Base-by-base conservation (phyloP, 129 eudicot genomes). In the Helianthus tuberosus region DNA sequence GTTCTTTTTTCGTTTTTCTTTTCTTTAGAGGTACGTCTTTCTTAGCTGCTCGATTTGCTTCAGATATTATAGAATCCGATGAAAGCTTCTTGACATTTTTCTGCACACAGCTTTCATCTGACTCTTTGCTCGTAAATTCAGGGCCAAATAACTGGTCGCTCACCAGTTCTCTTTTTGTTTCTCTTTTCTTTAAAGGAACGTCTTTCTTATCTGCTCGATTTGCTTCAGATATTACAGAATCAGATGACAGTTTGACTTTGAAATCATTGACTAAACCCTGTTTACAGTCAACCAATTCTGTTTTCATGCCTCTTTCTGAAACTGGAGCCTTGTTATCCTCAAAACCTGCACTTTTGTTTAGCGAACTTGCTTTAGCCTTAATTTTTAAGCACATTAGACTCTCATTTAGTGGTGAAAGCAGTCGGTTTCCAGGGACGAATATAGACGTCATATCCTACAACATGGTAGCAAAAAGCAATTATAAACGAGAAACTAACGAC, bases 401-500 rank as follows among this genome's bases (percentile, higher is more conserved):
- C 64, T 82, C 94, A 38, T 67, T 79, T 32, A 94, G 99, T 75
- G 99, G 99, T 36, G 99, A 94, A 25, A 91, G 77, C 82, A 88
- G 84, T 54, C 74, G 60, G 23, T 75, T 77, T 54, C 86, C 89
- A 27, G 85, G 71, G 39, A 88, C 79, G 65, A 88, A 82, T 47
- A 61, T 57, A 49, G 94, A 75, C 11, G 90, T 86, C 97, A 91
- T 81, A n/a, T 69, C 79, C 97, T 91, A 88, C 68, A 43, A 44
- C 72, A 63, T 41, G 58, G 39, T 14, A 55, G 9, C 68, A 20
- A 53, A 73, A 79, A 68, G 39, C 47, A 55, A 55, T 20, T 55
- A 17, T 7, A 20, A 20, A 12, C 4, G 16, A 62, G 20, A 66
- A 72, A 55, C 15, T 15, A 27, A 44, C 16, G 53, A 58, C 52